A percentile compares a stretch with the other conserved stretches of the same genome.
These are phyloP conservation scores for Gamarada debralockiae DNA, from an alignment of 495 filamentous ascomycete genomes.

Conservation along the genomic window DNA sequence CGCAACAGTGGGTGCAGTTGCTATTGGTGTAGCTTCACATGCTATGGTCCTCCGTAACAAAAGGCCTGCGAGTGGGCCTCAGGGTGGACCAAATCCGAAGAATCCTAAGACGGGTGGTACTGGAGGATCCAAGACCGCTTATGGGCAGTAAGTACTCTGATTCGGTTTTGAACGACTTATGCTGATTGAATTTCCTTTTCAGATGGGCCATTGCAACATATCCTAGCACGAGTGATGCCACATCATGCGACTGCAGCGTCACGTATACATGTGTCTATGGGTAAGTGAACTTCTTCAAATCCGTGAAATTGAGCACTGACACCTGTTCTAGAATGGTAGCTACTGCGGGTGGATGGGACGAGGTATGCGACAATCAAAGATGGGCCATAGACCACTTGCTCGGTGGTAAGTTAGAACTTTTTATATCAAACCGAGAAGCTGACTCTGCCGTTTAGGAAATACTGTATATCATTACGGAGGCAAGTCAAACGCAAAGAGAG, in stretches of 20 bases:
- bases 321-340: too few relatives aligned
- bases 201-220: neutral
- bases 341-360: constrained; percentile 5
- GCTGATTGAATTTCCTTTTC: too few relatives aligned
- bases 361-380: constrained; percentile 9
- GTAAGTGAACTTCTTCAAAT: too few relatives aligned
- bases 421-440: too few relatives aligned
- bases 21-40: too few relatives aligned
- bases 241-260: constrained; percentile 1
- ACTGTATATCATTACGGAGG: too few relatives aligned
- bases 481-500: too few relatives aligned
- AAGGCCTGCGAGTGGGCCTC: neutral
- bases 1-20: neutral
- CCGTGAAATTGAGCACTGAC: too few relatives aligned
- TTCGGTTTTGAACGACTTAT: too few relatives aligned
- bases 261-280: constrained; percentile 12
- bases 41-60: neutral
- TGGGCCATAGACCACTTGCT: constrained; percentile 6
- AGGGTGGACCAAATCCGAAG: neutral
- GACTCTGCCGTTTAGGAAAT: too few relatives aligned
- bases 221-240: neutral
- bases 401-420: too few relatives aligned
- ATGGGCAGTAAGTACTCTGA: too few relatives aligned
- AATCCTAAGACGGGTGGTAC: neutral
- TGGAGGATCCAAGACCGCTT: neutral